A percentile compares a stretch with the other conserved stretches of the same genome.
phyloP scores from a whole-genome alignment of 2,329 filamentous ascomycete species.

The Colletotrichum cordylinicola region DNA sequence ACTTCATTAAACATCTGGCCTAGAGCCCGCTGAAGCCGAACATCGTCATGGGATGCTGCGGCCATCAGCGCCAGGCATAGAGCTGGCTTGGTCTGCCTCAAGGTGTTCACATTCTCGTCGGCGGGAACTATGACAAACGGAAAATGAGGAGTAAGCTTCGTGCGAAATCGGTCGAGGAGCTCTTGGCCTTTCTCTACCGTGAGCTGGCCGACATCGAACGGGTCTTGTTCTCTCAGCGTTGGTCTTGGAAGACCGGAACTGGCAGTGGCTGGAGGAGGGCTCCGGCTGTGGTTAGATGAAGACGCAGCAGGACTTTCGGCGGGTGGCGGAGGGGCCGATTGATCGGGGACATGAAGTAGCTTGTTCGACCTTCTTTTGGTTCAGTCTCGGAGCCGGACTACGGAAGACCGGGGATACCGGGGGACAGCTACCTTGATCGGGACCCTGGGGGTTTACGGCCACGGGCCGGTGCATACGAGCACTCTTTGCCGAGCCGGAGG shows the following conservation, averaged over 20 bases:
- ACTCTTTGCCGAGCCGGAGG: conserved; percentile 35
- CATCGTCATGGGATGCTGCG: conserved; percentile 26
- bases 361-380: not conserved
- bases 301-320: conserved; percentile 1
- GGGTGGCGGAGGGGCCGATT: not conserved
- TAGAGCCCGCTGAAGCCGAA: conserved; percentile 29
- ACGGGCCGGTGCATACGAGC: conserved; percentile 35
- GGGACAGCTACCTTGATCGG: conserved; percentile 11
- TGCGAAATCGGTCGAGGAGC: conserved; percentile 28
- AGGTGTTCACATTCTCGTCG: conserved; percentile 18
- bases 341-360: not conserved
- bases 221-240: not conserved
- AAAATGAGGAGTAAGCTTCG: conserved; percentile 31
- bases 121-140: conserved; percentile 33
- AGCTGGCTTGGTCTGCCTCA: conserved; percentile 27
- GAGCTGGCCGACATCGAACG: conserved; percentile 28
- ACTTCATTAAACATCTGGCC: conserved; percentile 32
- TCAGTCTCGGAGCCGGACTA: not conserved
- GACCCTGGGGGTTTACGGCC: conserved; percentile 24
- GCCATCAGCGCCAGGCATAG: conserved; percentile 35
- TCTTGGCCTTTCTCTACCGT: conserved; percentile 28
- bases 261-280: not conserved
- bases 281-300: not conserved
- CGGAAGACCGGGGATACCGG: not conserved
- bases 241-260: not conserved